A percentile compares a stretch with the other conserved stretches of the same genome.
Conservation (phyloP, 192 early-diverging fungal species). For the Backusella australiensis region DNA sequence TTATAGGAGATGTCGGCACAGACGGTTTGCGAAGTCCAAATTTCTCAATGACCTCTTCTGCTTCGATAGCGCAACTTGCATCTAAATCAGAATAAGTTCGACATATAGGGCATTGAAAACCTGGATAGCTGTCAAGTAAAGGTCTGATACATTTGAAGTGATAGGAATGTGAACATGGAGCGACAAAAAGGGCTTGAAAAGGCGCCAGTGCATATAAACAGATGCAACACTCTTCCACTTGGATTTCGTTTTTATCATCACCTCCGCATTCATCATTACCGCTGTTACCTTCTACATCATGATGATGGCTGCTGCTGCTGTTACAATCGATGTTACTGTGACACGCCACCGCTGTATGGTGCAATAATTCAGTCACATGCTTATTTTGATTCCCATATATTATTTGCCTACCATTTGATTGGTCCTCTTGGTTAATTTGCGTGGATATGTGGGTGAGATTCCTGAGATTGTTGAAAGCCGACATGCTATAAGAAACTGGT, state of each 20-base stretch:
- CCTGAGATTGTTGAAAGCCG: constrained; percentile 35
- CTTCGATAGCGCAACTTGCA: constrained; percentile 56
- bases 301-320: not conserved
- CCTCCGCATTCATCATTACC: not conserved
- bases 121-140: constrained; percentile 56
- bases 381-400: constrained; percentile 7
- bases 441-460: constrained; percentile 20
- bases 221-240: constrained; percentile 73
- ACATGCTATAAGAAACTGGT: constrained; percentile 52
- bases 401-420: constrained; percentile 4
- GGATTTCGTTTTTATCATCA: constrained; percentile 3
- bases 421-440: constrained; percentile 2
- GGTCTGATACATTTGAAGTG: constrained; percentile 86
- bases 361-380: constrained; percentile 1
- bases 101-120: constrained; percentile 82
- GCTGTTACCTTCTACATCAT: not conserved
- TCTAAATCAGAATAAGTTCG: constrained; percentile 84
- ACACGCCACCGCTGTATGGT: not conserved
- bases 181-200: constrained; percentile 81
- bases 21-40: constrained; percentile 13
- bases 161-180: constrained; percentile 85
- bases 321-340: not conserved
- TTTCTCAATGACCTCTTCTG: constrained; percentile 33
- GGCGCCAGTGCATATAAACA: constrained; percentile 76
- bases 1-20: not conserved